Evolutionary conservation across 106 monocot species (phyloP).

Genomic region (Amphibolis antarctica): DNA sequence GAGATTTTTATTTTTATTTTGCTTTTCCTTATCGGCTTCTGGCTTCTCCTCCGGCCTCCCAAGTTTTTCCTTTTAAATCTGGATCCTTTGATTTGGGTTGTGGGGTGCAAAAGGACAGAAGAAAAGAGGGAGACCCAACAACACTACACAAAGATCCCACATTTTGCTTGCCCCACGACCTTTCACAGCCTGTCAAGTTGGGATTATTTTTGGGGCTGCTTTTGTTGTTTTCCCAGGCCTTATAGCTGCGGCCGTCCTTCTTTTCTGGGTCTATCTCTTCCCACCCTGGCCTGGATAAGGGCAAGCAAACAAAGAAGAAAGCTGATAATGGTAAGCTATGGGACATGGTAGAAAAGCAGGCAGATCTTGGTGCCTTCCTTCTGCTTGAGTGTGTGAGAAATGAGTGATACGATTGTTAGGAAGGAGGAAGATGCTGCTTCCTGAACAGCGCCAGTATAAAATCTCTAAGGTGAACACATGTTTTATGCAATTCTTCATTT

Average conservation of each 20-base stretch:
- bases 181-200: constrained; percentile 11
- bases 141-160: too few species aligned
- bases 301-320: neutral
- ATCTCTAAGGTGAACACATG: constrained; percentile 22
- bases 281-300: constrained; percentile 2
- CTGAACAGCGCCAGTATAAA: constrained; percentile 5
- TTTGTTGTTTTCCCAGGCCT: constrained; percentile 14
- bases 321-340: neutral
- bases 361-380: neutral
- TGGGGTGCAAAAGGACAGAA: neutral
- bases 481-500: neutral
- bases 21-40: too few species aligned
- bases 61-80: neutral
- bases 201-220: constrained; percentile 9
- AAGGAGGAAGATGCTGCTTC: constrained; percentile 21
- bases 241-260: constrained; percentile 3
- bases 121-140: neutral
- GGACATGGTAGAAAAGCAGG: constrained; percentile 5
- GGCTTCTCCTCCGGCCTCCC: neutral
- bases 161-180: neutral
- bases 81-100: neutral
- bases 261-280: neutral
- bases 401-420: constrained; percentile 10
- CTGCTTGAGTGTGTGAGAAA: constrained; percentile 9
- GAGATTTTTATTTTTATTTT: constrained; percentile 13